Base-by-base conservation (phyloP, 1,284 basidiomycete genomes). In the Apiotrichum gamsii region DNA sequence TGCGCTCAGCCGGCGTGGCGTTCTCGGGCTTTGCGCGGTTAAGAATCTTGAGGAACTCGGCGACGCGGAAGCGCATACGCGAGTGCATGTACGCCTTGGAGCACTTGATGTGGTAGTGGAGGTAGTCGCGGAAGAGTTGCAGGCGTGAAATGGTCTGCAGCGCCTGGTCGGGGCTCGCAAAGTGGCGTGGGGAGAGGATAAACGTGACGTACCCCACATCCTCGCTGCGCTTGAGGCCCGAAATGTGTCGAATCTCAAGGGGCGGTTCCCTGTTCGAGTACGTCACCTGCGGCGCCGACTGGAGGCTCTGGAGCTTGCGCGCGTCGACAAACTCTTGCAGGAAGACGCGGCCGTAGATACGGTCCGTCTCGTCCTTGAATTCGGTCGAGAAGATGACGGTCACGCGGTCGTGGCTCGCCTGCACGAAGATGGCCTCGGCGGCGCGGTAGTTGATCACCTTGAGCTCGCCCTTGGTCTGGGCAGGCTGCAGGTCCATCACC, bases 31-130 rank as follows among this genome's bases (percentile, higher is more conserved):
- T 98, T n/a, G 95, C 94, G 41, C 95, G 77, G 70, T 98, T 98
- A 62, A 99, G 77, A 40, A 98, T 83, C 76, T 98, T 98, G 74
- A 96, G 84, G 78, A 98, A 98, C 73, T 97, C 91, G 14, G 87
- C 83, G 13, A 96, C 95, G 21, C 95, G 83, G 67, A 86, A 80
- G 52, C 95, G 80, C 93, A 99, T 95, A 42, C 95, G 79, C 20
- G 90, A 94, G 74, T 98, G 95, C 89, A 99, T 94, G 76, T 98
- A 98, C 1, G 94, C 95, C 73, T 98, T 98, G 45, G 87, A 93
- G 73, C 94, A 97, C 60, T 79, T 98, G 81, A 99, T 95, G 74
- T 98, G 95, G 74, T 98, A 98, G 75, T 99, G 95, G 31, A 99
- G 78, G 69, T 97, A 97, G 73, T 97, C 91, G 43, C 95, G 80